Conservation (phyloP, 2,329 filamentous ascomycete species). For the Aureobasidium sp. region DNA sequence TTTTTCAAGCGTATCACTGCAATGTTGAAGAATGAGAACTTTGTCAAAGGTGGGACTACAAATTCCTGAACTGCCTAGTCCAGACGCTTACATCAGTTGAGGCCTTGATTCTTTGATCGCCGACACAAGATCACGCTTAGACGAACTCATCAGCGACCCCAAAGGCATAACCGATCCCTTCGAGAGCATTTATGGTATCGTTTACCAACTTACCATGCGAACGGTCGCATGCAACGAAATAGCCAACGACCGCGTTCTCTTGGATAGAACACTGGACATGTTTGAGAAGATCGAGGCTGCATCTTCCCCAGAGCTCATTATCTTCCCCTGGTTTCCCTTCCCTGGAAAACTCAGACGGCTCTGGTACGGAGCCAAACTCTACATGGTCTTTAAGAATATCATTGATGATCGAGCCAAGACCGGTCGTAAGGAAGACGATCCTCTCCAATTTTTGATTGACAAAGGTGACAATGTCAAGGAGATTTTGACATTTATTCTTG, state of each 20-base stretch:
- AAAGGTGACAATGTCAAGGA: conserved; percentile 39
- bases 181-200: conserved; percentile 45
- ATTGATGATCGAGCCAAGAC: conserved; percentile 40
- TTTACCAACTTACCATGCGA: conserved; percentile 53
- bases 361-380: conserved; percentile 42
- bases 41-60: conserved; percentile 25
- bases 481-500: conserved; percentile 37
- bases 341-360: conserved; percentile 37
- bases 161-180: conserved; percentile 46
- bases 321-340: conserved; percentile 49
- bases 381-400: conserved; percentile 43
- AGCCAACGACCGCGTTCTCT: conserved; percentile 39
- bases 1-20: conserved; percentile 30
- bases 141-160: conserved; percentile 30
- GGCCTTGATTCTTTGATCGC: conserved; percentile 38
- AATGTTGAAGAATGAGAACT: conserved; percentile 34
- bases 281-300: conserved; percentile 44
- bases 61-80: not conserved
- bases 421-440: conserved; percentile 42
- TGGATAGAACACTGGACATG: conserved; percentile 38
- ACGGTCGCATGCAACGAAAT: conserved; percentile 49
- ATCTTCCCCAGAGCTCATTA: conserved; percentile 40
- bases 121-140: conserved; percentile 36
- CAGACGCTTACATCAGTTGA: not conserved
- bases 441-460: conserved; percentile 49